Evolutionary conservation across 2,329 filamentous ascomycete species (phyloP).

Genomic region (Fusarium duplospermum): DNA sequence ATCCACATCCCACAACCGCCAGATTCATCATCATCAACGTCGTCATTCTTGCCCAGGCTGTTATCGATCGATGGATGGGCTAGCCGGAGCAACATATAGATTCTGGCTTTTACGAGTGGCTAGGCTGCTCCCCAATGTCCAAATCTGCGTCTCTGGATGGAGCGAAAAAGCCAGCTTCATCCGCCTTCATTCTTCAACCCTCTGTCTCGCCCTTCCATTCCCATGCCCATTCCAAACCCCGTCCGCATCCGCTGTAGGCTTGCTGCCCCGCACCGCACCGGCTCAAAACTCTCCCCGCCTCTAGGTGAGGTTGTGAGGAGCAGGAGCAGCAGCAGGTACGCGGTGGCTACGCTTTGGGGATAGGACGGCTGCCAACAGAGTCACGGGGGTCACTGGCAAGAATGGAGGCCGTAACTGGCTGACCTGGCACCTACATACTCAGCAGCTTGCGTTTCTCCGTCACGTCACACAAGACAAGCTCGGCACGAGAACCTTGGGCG

Average conservation of each 20-base stretch:
- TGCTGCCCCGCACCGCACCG: conserved; percentile 29
- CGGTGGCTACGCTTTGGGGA: conserved; percentile 33
- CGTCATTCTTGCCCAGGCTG: neutral
- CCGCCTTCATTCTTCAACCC: conserved; percentile 36
- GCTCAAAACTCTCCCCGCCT: conserved; percentile 35
- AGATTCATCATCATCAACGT: conserved; percentile 1
- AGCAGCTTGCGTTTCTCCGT: neutral
- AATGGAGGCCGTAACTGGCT: conserved; percentile 18
- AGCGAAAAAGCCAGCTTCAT: conserved; percentile 8
- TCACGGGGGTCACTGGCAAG: conserved; percentile 16
- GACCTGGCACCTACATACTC: neutral
- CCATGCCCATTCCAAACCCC: conserved; percentile 33
- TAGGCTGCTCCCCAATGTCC: neutral
- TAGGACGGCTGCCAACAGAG: conserved; percentile 21
- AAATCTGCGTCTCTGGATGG: neutral
- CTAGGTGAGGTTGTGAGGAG: conserved; percentile 15
- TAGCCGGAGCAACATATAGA: neutral
- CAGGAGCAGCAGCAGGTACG: conserved; percentile 8
- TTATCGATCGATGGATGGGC: neutral
- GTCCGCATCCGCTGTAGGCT: conserved; percentile 27
- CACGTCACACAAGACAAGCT: conserved; percentile 1
- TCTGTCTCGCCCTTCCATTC: conserved; percentile 30
- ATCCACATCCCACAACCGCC: neutral
- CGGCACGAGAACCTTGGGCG: neutral
- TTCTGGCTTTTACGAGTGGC: neutral